These are phyloP conservation scores for Bretziella fagacearum DNA, from an alignment of 2,329 filamentous ascomycete species.

Conservation along the genomic window DNA sequence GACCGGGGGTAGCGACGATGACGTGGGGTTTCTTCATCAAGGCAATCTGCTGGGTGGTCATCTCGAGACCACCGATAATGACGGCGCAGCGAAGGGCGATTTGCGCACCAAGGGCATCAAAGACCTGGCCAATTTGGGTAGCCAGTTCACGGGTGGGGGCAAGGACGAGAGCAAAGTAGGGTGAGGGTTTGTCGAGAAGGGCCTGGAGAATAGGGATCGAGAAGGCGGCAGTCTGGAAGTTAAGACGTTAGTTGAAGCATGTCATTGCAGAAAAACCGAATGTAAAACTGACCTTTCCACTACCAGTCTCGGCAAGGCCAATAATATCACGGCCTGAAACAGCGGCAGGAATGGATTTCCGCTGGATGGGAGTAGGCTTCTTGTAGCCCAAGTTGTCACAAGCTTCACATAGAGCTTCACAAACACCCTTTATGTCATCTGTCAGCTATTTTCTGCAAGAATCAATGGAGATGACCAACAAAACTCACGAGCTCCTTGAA, in stretches of 20 bases:
- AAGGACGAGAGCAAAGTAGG: slow-evolving; percentile 75
- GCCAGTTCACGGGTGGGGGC: slow-evolving; percentile 89
- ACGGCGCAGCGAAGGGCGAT: slow-evolving; percentile 78
- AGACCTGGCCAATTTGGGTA: slow-evolving; percentile 73
- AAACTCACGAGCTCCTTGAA: slow-evolving; percentile 45
- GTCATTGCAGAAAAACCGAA: background rate
- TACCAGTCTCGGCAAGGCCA: slow-evolving; percentile 85
- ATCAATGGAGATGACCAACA: no score
- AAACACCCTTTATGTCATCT: slow-evolving; percentile 53
- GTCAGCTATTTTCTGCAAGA: no score
- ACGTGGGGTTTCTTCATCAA: slow-evolving; percentile 94
- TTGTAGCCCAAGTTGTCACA: slow-evolving; percentile 72
- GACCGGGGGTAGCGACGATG: slow-evolving; percentile 78
- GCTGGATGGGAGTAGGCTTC: slow-evolving; percentile 74
- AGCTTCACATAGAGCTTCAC: slow-evolving; percentile 76
- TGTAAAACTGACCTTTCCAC: slow-evolving; percentile 45
- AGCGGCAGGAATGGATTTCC: slow-evolving; percentile 65
- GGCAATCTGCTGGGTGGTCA: slow-evolving; percentile 80
- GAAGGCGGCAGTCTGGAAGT: slow-evolving; percentile 59
- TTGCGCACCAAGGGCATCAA: slow-evolving; percentile 71
- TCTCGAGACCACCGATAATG: slow-evolving; percentile 87
- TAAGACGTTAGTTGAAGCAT: background rate
- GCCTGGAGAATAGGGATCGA: slow-evolving; percentile 82
- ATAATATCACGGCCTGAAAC: slow-evolving; percentile 74
- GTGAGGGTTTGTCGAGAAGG: slow-evolving; percentile 71